Percentiles rank a stretch among this genome's conserved stretches.
phyloP scores from a whole-genome alignment of 805 yeast genomes.

The Yamadazyma olivae region DNA sequence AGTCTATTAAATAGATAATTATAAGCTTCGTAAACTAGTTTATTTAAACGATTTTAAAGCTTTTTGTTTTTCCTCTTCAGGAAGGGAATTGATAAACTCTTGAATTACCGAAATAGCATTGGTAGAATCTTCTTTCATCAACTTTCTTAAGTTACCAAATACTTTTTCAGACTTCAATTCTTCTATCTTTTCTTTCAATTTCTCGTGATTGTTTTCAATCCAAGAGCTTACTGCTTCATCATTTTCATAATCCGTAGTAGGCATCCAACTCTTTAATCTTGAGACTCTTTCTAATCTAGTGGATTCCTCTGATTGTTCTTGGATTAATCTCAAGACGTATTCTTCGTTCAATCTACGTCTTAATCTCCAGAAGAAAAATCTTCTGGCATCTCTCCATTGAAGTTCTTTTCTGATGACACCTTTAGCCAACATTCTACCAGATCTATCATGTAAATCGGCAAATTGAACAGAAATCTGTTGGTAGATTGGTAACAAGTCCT shows the following conservation, averaged over 20 bases:
- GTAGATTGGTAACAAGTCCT: constrained; percentile 78
- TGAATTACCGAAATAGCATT: constrained; percentile 31
- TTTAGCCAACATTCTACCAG: constrained; percentile 96
- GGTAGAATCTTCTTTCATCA: constrained; percentile 34
- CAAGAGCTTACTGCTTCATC: constrained; percentile 80
- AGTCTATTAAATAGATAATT: too few relatives aligned
- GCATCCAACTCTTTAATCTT: constrained; percentile 84
- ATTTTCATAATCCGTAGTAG: constrained; percentile 64
- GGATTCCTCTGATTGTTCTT: constrained; percentile 55
- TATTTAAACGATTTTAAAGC: constrained; percentile 20
- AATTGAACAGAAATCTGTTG: constrained; percentile 91
- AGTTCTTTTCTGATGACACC: constrained; percentile 83
- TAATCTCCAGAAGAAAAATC: constrained; percentile 98
- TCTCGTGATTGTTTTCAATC: constrained; percentile 75
- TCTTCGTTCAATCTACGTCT: constrained; percentile 95
- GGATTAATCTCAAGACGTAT: constrained; percentile 73
- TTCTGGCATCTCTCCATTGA: constrained; percentile 84
- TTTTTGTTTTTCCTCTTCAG: constrained; percentile 32
- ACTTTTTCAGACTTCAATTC: constrained; percentile 64
- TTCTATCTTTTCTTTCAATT: constrained; percentile 57
- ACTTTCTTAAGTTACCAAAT: constrained; percentile 60
- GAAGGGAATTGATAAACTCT: constrained; percentile 30
- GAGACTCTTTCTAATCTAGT: constrained; percentile 80
- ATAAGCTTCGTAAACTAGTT: too few relatives aligned
- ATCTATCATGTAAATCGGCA: constrained; percentile 96